These are phyloP conservation scores for Fusarium protoensiforme DNA, from an alignment of 2,329 filamentous ascomycete species.

Conservation along the genomic window DNA sequence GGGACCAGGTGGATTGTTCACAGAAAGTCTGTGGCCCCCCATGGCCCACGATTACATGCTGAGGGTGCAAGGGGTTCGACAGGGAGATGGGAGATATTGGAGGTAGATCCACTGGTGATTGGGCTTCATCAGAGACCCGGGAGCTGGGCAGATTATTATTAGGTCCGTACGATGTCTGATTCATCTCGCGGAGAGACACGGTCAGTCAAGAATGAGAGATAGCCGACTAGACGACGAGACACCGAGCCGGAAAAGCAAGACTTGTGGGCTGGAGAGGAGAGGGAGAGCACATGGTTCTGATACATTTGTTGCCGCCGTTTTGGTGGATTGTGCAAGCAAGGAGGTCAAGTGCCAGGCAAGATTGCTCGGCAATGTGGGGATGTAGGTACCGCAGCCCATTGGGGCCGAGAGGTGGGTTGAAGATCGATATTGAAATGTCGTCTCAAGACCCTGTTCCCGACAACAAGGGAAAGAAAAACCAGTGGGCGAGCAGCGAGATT, in stretches of 20 bases:
- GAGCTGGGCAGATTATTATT: conserved; percentile 28
- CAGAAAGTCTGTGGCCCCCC: conserved; percentile 22
- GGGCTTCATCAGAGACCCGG: conserved; percentile 15
- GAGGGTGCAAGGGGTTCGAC: conserved; percentile 35
- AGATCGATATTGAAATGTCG: conserved; percentile 40
- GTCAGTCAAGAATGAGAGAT: conserved; percentile 8
- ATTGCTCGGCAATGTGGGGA: conserved; percentile 32
- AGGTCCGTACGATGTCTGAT: conserved; percentile 8
- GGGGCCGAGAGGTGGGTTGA: conserved; percentile 27
- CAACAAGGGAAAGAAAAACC: conserved; percentile 26
- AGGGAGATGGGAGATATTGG: conserved; percentile 25
- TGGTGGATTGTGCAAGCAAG: conserved; percentile 16
- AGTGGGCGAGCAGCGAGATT: conserved; percentile 32
- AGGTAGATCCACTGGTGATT: conserved; percentile 29
- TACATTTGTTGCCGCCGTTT: not conserved
- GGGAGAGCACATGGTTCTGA: conserved; percentile 22
- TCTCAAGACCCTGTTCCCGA: conserved; percentile 29
- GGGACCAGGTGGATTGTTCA: conserved; percentile 36
- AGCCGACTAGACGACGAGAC: conserved; percentile 11
- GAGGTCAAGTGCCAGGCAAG: conserved; percentile 26
- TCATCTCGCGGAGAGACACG: conserved; percentile 10
- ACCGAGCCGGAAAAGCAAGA: not conserved
- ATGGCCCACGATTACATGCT: conserved; percentile 20
- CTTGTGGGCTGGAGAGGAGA: not conserved
- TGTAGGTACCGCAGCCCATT: conserved; percentile 23